A percentile compares a stretch with the other conserved stretches of the same genome.
Conservation (phyloP, 352 stramenopile genomes). For the Saprolegnia parasitica region DNA sequence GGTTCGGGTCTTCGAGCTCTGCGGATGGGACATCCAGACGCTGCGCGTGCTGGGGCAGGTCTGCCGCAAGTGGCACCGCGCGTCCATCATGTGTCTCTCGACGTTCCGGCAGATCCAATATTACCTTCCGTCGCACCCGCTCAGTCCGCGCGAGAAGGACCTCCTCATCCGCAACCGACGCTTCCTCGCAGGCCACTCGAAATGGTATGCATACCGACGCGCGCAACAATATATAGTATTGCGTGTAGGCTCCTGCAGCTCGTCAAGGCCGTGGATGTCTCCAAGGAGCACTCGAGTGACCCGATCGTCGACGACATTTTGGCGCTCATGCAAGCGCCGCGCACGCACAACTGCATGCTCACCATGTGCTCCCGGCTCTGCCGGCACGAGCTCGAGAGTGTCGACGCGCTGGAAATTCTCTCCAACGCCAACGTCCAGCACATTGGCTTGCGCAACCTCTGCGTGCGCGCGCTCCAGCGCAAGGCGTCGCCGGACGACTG, state of each 20-base stretch:
- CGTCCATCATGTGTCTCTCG: slow-evolving; percentile 84
- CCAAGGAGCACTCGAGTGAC: slow-evolving; percentile 47
- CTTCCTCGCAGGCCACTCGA: slow-evolving; percentile 70
- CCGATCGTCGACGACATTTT: slow-evolving; percentile 49
- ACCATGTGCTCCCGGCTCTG: slow-evolving; percentile 83
- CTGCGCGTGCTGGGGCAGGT: slow-evolving; percentile 69
- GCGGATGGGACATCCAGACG: slow-evolving; percentile 70
- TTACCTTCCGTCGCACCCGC: slow-evolving; percentile 68
- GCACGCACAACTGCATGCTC: slow-evolving; percentile 77
- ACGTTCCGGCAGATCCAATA: slow-evolving; percentile 88
- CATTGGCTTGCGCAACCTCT: slow-evolving; percentile 46
- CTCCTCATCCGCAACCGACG: slow-evolving; percentile 74
- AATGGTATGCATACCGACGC: slow-evolving; percentile 39
- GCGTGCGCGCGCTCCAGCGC: slow-evolving; percentile 56
- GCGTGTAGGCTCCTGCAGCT: slow-evolving; percentile 55
- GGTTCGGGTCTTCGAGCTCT: slow-evolving; percentile 79
- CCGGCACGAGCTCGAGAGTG: slow-evolving; percentile 61
- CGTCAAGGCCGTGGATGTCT: slow-evolving; percentile 77
- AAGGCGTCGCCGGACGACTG: slow-evolving; percentile 74
- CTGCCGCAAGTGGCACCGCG: slow-evolving; percentile 81
- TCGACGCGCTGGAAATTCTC: slow-evolving; percentile 75
- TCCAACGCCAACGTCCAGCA: slow-evolving; percentile 65
- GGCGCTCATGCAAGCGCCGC: slow-evolving; percentile 53
- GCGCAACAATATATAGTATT: not conserved
- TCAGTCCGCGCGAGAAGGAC: slow-evolving; percentile 67